Base-by-base conservation (phyloP, 2,329 filamentous ascomycete species). In the Davidsoniella virescens region DNA sequence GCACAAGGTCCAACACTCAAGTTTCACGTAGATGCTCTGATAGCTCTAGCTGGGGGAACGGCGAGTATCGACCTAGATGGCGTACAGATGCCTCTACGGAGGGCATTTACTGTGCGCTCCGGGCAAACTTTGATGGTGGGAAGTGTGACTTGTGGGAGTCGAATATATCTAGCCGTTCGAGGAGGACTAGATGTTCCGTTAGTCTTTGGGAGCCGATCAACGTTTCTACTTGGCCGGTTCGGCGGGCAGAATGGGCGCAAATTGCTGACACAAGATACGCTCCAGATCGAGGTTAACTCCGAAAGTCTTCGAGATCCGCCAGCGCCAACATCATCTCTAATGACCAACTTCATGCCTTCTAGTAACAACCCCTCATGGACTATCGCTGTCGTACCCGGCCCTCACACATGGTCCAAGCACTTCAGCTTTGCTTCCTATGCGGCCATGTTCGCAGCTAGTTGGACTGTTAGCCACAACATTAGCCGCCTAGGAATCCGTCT, bases 401-500 rank as follows among this genome's bases (percentile, higher is more conserved):
- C 66, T 0, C 65, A 68, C 16, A 63, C 63, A 1, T 42, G 29
- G 29, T 59, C 64, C 1, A 61, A 62, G 2, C 64, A 66, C 46
- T 63, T 63, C 44, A 64, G 67, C 51, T 65, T 64, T 8, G 17
- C 54, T 53, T 55, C 2, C 54, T 46, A 40, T 17, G 7, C n/a
- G n/a, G 23, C 55, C 1, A 54, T 67, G 4, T 68, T 65, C 39
- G 55, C 57, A 0, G 60, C 57, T 5, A 56, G 62, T 3, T 69
- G 65, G 65, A 59, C 55, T 5, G 62, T 68, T 2, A 61, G 65
- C 9, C 61, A 67, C 56, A 68, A 69, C 50, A 66, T 63, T 44
- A 67, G 65, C 37, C 60, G 67, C 1, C 57, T 63, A 2, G 67
- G 66, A 0, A 60, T 69, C 4, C 61, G 66, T 1, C 60, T 69